A percentile compares a stretch with the other conserved stretches of the same genome.
These are phyloP conservation scores for Patellaria atrata DNA, from an alignment of 495 filamentous ascomycete species.

Conservation along the genomic window DNA sequence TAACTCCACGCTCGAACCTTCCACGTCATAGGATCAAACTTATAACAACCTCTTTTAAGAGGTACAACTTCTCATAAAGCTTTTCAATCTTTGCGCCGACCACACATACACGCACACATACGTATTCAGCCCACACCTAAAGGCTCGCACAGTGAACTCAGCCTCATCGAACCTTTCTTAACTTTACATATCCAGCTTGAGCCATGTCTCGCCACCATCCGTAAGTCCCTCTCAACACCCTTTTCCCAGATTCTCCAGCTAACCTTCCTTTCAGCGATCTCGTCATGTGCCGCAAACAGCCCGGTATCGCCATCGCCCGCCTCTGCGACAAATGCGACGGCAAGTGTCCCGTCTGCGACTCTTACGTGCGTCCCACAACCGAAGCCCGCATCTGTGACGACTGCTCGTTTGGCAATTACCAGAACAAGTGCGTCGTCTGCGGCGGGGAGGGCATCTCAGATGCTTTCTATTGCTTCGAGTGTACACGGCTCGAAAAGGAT, in stretches of 20 bases:
- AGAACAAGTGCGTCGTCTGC: conserved; percentile 99
- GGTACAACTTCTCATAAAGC: not conserved
- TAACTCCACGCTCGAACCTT: too few species aligned
- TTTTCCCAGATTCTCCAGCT: conserved; percentile 12
- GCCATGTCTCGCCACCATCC: conserved; percentile 69
- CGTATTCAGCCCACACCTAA: too few species aligned
- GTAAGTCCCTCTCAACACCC: conserved; percentile 33
- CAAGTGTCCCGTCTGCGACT: conserved; percentile 98
- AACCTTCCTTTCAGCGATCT: conserved; percentile 54
- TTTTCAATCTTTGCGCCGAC: not conserved
- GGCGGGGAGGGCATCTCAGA: conserved; percentile 97
- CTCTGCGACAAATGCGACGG: conserved; percentile 99
- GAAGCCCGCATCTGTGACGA: conserved; percentile 98
- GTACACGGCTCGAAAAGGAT: conserved; percentile 93
- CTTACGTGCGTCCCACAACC: conserved; percentile 94
- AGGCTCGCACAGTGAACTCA: too few species aligned
- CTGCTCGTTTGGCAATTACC: conserved; percentile 98
- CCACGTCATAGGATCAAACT: too few species aligned
- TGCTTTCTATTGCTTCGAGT: conserved; percentile 99
- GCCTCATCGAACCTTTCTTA: too few species aligned
- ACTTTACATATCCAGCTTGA: too few species aligned
- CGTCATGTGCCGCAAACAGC: conserved; percentile 99
- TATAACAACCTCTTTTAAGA: not conserved
- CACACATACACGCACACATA: not conserved
- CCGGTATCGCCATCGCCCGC: conserved; percentile 95